Evolutionary conservation across 2,329 filamentous ascomycete genomes (phyloP).

Genomic region (Calonectria hawksworthii): DNA sequence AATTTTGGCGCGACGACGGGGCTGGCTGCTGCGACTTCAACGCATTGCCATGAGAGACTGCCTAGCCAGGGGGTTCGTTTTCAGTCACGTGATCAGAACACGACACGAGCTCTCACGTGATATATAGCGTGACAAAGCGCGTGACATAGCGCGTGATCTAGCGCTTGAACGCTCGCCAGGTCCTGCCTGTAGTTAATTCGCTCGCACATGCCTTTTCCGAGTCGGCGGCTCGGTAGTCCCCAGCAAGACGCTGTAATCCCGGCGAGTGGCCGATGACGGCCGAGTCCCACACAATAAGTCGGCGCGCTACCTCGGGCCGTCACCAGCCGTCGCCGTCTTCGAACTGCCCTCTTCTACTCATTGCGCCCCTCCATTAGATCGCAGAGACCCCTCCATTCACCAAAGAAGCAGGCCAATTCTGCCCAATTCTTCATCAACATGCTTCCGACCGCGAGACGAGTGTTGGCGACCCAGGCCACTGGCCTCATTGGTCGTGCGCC

Average conservation of each 20-base stretch:
- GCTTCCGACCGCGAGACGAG: slow-evolving; percentile 49
- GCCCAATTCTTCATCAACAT: slow-evolving; percentile 41
- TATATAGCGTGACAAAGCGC: neutral
- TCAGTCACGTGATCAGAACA: neutral
- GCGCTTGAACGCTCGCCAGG: neutral
- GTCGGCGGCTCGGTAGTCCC: slow-evolving; percentile 41
- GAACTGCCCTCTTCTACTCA: slow-evolving; percentile 14
- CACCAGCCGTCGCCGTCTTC: slow-evolving; percentile 51
- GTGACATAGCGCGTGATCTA: neutral
- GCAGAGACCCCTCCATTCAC: slow-evolving; percentile 23
- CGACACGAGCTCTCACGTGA: slow-evolving; percentile 23
- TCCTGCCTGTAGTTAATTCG: slow-evolving; percentile 8
- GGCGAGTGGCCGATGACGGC: slow-evolving; percentile 47
- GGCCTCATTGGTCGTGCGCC: slow-evolving; percentile 46
- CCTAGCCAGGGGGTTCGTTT: neutral
- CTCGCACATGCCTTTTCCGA: slow-evolving; percentile 27
- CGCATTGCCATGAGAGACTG: slow-evolving; percentile 4
- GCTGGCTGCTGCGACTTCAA: slow-evolving; percentile 30
- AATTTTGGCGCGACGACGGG: slow-evolving; percentile 55
- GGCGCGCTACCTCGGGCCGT: slow-evolving; percentile 54
- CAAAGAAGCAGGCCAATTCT: slow-evolving; percentile 33
- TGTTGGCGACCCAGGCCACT: slow-evolving; percentile 43
- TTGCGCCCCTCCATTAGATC: slow-evolving; percentile 19
- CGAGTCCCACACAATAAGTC: slow-evolving; percentile 31
- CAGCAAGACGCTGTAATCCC: slow-evolving; percentile 40